Evolutionary conservation across 192 early-diverging fungal species (phyloP).

Genomic region (Obelidium mucronatum): DNA sequence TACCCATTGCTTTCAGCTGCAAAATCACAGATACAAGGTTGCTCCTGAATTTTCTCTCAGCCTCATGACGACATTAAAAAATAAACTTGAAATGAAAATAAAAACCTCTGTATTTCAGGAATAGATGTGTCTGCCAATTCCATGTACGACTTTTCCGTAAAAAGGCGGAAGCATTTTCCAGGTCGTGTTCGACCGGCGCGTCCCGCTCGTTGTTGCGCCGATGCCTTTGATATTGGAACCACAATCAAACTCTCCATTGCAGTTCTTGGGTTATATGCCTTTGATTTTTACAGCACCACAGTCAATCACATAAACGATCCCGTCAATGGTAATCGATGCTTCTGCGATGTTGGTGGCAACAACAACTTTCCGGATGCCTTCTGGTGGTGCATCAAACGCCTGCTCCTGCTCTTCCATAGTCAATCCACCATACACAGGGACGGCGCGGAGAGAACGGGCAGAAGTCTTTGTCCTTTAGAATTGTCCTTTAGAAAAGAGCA

Average conservation of each 20-base stretch:
- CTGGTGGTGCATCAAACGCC: constrained; percentile 66
- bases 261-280: constrained; percentile 46
- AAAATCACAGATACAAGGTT: constrained; percentile 73
- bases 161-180: constrained; percentile 62
- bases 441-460: background rate
- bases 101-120: constrained; percentile 64
- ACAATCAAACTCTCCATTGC: constrained; percentile 54
- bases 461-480: background rate
- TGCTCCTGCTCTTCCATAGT: constrained; percentile 68
- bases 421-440: constrained; percentile 80
- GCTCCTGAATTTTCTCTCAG: constrained; percentile 46
- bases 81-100: background rate
- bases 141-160: constrained; percentile 52
- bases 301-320: constrained; percentile 81
- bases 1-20: constrained; percentile 81
- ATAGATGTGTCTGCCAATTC: constrained; percentile 36
- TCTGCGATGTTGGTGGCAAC: constrained; percentile 93
- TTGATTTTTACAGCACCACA: constrained; percentile 78
- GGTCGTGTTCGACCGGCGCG: constrained; percentile 57
- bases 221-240: constrained; percentile 49
- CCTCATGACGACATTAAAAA: background rate
- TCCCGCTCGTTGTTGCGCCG: constrained; percentile 55
- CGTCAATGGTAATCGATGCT: constrained; percentile 79
- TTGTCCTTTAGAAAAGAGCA: background rate
- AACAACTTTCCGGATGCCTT: constrained; percentile 78